Evolutionary conservation across 2,329 filamentous ascomycete genomes (phyloP), one percentile per base, ranked within the genome.

Genomic region (Botrytis medusae): DNA sequence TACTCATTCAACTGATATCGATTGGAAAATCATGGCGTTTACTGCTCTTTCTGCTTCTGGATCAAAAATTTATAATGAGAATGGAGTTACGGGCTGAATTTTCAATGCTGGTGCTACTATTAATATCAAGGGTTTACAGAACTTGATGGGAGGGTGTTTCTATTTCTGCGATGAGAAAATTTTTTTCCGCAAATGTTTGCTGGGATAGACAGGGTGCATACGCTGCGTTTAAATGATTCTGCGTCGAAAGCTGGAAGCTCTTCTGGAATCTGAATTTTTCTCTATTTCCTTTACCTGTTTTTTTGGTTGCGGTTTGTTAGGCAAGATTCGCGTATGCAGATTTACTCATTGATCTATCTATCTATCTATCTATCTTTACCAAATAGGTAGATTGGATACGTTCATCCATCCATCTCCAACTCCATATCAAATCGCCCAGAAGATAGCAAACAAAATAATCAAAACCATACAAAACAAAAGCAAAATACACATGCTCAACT

Each of bases 241-340:
- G 25, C 25, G n/a, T 16, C n/a, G 48, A n/a, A 51, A 54, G 48
- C 48, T 25, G 12, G 25, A 7, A n/a, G 25, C 6, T n/a, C 48
- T 54, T 54, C 14, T n/a, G 25, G 20, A 14, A 16, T n/a, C 48
- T 54, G 12, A 54, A 12, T 1, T 54, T 14, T 16, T 16, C 12
- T 25, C 16, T 14, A 51, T 51, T 54, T 54, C 25, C 0, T 7
- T 25, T 3, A 25, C 25, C 46, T 14, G n/a, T 51, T 25, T 14
- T 4, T 2, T 51, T 1, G 12, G 0, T 1, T n/a, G 14, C 0
- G 10, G 2, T n/a, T n/a, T 51, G 25, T 5, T 6, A 4, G 4
- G 25, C 12, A 7, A 51, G 4, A 1, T 51, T 51, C 12, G 12
- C 12, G 9, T 14, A 1, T 6, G 25, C 12, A 25, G 22, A 14